Percentiles rank a stretch among this genome's conserved stretches.
Conservation (phyloP, 2,329 filamentous ascomycete species). For the Herpotrichia juniperi region DNA sequence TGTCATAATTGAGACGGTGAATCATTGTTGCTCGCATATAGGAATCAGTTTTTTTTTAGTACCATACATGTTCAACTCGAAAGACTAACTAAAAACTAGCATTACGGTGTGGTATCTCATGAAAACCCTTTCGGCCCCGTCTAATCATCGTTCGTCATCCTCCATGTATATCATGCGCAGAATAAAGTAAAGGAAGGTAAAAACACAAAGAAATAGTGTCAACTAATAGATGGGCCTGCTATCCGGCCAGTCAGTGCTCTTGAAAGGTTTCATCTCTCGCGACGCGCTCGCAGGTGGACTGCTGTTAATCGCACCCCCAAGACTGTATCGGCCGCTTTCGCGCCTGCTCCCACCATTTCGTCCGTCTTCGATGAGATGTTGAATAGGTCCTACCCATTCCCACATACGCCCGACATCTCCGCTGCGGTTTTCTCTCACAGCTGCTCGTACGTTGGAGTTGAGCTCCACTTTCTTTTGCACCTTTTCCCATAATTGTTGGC, state of each 20-base stretch:
- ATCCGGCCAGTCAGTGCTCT: constrained; percentile 53
- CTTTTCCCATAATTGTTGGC: constrained; percentile 82
- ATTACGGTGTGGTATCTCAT: constrained; percentile 34
- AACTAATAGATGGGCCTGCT: constrained; percentile 50
- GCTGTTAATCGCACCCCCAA: constrained; percentile 33
- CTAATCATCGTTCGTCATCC: background rate
- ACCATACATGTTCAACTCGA: background rate
- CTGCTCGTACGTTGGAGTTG: constrained; percentile 89
- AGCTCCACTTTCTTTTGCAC: constrained; percentile 87
- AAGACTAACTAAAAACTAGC: constrained; percentile 2
- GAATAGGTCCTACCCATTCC: constrained; percentile 71
- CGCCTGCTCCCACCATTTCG: constrained; percentile 31
- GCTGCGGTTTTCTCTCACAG: constrained; percentile 66
- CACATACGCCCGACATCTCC: constrained; percentile 66
- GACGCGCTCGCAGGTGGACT: constrained; percentile 37
- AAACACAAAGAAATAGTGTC: constrained; percentile 12
- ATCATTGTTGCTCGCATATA: too few species aligned
- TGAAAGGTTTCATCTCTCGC: constrained; percentile 38
- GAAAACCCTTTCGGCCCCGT: background rate
- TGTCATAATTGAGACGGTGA: too few species aligned
- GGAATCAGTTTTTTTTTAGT: too few species aligned
- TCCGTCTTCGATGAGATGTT: constrained; percentile 54
- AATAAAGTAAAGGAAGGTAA: constrained; percentile 8
- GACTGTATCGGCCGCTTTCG: constrained; percentile 39
- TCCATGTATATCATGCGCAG: background rate